Base-by-base conservation (phyloP, 148 eudicot species). In the Polygonum maritimum region DNA sequence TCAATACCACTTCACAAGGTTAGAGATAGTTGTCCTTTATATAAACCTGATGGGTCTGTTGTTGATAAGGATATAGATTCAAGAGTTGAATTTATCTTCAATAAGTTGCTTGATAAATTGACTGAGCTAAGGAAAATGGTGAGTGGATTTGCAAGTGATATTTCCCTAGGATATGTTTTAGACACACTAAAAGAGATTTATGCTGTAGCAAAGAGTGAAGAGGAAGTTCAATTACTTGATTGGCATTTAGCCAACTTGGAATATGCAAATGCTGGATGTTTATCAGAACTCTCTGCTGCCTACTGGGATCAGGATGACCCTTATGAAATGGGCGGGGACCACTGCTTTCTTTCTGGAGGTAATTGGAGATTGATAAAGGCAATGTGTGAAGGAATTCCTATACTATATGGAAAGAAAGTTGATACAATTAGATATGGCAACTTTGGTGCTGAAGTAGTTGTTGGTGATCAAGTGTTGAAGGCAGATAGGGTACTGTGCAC, bases 281-380 rank as follows among this genome's bases (percentile, higher is more conserved):
- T 94, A 39, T 90, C 92, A 2, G 81, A 90, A 76, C 95, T 94
- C 74, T 94, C 98, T 31, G 98, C 93, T 75, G 85, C 95, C 12
- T 88, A 94, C 80, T 94, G 97, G 98, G 97, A 91, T 85, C 98
- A 94, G 76, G 98, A 91, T 77, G 98, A 94, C 84, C 97, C 98
- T 39, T 94, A 91, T 79, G 98, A 94, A 82, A 94, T 94, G 98
- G 93, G 93, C 47, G 98, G 98, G 22, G 98, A 94, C 80, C 98
- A 94, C 79, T 94, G 97, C 84, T 90, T 94, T 83, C 97, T 91
- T 80, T 92, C 98, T 15, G 97, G 98, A 38, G 97, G 98, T 70
- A 94, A 94, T 81, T 80, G 93, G 90, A 85, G 93, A 82, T 47
- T 94, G 60, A 86, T 94, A 49, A 90, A 83, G 80, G 89, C 98